Conservation (phyloP, 352 stramenopile species). For the Ochromonadaceae sp. region DNA sequence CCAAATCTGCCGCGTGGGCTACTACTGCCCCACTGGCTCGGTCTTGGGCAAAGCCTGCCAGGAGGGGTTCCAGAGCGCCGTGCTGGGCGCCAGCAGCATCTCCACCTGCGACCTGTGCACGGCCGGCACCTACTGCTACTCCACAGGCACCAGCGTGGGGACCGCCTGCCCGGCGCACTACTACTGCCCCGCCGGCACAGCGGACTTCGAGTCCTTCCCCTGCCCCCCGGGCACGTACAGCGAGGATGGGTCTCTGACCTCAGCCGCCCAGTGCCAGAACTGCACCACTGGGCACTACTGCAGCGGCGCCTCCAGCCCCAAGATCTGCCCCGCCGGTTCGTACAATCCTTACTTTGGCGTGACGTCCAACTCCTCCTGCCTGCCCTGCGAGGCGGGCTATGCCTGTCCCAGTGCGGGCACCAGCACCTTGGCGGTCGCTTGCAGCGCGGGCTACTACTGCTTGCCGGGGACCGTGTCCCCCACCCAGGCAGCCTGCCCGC, state of each 20-base stretch:
- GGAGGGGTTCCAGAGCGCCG: slow-evolving; percentile 55
- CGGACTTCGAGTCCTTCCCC: slow-evolving; percentile 45
- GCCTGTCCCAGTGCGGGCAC: slow-evolving; percentile 43
- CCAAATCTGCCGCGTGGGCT: slow-evolving; percentile 27
- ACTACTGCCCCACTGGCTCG: slow-evolving; percentile 31
- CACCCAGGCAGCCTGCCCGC: slow-evolving; percentile 38
- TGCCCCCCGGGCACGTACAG: slow-evolving; percentile 64
- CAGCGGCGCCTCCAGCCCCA: slow-evolving; percentile 31
- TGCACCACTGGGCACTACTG: slow-evolving; percentile 61
- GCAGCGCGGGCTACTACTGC: slow-evolving; percentile 55
- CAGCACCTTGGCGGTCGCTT: slow-evolving; percentile 36
- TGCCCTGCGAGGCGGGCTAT: slow-evolving; percentile 31
- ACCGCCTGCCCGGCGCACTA: slow-evolving; percentile 30
- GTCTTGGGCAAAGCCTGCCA: slow-evolving; percentile 44
- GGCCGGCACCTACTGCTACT: slow-evolving; percentile 30
- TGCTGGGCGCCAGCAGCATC: slow-evolving; percentile 36
- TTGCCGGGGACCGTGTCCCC: slow-evolving; percentile 42
- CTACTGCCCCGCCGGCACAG: slow-evolving; percentile 48
- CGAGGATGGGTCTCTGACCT: slow-evolving; percentile 45
- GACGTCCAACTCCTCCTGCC: slow-evolving; percentile 38
- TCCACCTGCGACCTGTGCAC: slow-evolving; percentile 36
- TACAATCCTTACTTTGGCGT: not conserved
- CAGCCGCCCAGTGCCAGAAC: slow-evolving; percentile 45
- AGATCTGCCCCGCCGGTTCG: slow-evolving; percentile 18
- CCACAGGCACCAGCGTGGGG: slow-evolving; percentile 14